Percentiles rank a stretch among this genome's conserved stretches.
Evolutionary conservation across 495 filamentous ascomycete species (phyloP).

Genomic region (Halenospora varia): DNA sequence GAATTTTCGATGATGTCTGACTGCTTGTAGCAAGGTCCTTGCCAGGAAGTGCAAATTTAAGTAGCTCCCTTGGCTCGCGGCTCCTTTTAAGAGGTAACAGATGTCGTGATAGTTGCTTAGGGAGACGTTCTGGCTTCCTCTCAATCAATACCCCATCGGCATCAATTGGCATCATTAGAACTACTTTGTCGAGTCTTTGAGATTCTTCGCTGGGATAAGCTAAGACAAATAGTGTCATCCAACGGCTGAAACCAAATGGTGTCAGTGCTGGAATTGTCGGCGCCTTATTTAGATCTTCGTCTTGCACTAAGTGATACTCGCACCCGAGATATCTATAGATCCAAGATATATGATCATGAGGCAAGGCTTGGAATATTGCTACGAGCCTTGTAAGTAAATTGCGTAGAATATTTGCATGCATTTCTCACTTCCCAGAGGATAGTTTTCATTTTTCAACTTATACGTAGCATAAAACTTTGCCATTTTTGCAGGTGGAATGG

Average conservation of each 20-base stretch:
- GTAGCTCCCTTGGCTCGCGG: not conserved
- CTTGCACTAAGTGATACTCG: slow-evolving; percentile 74
- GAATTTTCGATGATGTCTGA: not conserved
- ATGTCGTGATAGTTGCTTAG: slow-evolving; percentile 68
- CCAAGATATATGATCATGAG: slow-evolving; percentile 43
- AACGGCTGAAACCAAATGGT: slow-evolving; percentile 67
- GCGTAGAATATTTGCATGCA: not conserved
- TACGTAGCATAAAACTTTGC: slow-evolving; percentile 68
- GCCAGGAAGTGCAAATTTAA: not conserved
- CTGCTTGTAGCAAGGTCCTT: not conserved
- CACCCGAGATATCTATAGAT: slow-evolving; percentile 70
- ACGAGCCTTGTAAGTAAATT: slow-evolving; percentile 2
- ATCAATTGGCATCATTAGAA: slow-evolving; percentile 68
- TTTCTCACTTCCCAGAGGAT: slow-evolving; percentile 28
- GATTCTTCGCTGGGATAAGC: slow-evolving; percentile 74
- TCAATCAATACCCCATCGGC: slow-evolving; percentile 46
- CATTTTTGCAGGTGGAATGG: slow-evolving; percentile 75
- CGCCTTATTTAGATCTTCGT: slow-evolving; percentile 42
- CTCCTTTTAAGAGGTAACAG: slow-evolving; percentile 49
- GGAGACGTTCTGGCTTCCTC: slow-evolving; percentile 64
- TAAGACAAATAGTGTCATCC: slow-evolving; percentile 68
- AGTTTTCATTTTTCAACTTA: slow-evolving; percentile 50
- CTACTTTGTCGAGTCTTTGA: slow-evolving; percentile 65
- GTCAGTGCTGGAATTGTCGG: slow-evolving; percentile 78
- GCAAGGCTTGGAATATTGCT: slow-evolving; percentile 40